Evolutionary conservation across 1,284 basidiomycete genomes (phyloP), one percentile per base, ranked within the genome.

Genomic region (Trichosporon inkin): DNA sequence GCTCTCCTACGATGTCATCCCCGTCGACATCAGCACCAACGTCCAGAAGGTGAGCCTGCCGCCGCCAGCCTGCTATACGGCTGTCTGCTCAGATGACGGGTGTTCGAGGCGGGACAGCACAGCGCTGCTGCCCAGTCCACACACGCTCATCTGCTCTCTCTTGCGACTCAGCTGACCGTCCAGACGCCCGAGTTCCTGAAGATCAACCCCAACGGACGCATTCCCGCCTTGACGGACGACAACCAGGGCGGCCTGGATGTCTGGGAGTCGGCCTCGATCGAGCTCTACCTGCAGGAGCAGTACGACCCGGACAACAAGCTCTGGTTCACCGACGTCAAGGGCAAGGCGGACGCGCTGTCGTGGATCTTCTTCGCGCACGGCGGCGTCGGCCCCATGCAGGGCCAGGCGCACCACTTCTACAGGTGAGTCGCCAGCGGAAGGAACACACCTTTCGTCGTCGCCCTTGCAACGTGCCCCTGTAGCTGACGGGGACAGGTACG

Each of bases 331-430:
- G 72, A 75, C 66, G 74, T 80, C 1, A 67, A 74, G n/a, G 75
- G 79, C 40, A 66, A 71, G 40, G 85, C 84, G 69, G 82, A 86
- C 72, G 81, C 84, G 73, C 70, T 88, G 17, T 87, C 88, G 69
- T 92, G 89, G 89, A 85, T 90, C 52, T 88, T 90, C 78, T 91
- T 88, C 66, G 81, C 83, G 38, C 77, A 78, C 56, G 76, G 75
- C 41, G 76, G 75, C 58, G 63, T 76, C 19, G 75, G 73, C 35
- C 74, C 75, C 28, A 77, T 77, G 74, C 74, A 76, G 62, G 87
- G 88, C 51, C 88, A 61, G 52, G 55, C 77, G 2, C 78, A 79
- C 64, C 79, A 80, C 64, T 81, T 80, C 68, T 73, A 62, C 53
- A 17, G 28, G 28, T 32, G 28, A 32, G 28, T 8, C 28, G 28